phyloP scores from a whole-genome alignment of 257 asterid genomes.

The Solanum ossicruentum region DNA sequence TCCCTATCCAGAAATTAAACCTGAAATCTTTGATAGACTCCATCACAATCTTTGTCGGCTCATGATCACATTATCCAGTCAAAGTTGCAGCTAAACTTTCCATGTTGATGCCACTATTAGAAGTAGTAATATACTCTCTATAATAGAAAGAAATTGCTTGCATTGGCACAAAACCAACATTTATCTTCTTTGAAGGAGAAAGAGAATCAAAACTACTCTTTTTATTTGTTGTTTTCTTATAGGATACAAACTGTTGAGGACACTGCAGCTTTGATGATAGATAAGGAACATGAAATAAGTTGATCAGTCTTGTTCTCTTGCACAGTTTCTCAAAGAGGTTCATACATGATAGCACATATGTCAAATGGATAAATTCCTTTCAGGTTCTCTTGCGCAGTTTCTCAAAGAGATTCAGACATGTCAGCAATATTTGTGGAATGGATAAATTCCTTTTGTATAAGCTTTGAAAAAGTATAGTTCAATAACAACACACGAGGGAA shows the following conservation, averaged over 20 bases:
- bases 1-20: rapidly evolving
- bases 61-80: not conserved
- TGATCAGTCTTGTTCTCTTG: too few relatives aligned
- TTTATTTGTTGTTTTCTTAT: conserved; percentile 36
- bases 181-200: not conserved
- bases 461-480: too few relatives aligned
- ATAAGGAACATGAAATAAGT: too few relatives aligned
- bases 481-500: too few relatives aligned
- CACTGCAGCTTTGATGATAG: too few relatives aligned
- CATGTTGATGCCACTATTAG: conserved; percentile 10
- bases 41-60: not conserved
- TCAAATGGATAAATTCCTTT: too few relatives aligned
- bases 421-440: too few relatives aligned
- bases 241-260: conserved; percentile 20
- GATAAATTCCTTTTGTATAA: too few relatives aligned
- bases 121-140: conserved; percentile 16
- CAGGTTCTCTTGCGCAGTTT: too few relatives aligned
- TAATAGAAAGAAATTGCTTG: conserved; percentile 10
- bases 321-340: too few relatives aligned
- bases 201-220: not conserved
- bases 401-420: too few relatives aligned
- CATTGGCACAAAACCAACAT: conserved; percentile 37
- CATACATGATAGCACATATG: too few relatives aligned
- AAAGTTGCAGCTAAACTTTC: conserved; percentile 47
- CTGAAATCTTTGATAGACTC: rapidly evolving